Base-by-base conservation (phyloP, 768 basidiomycete genomes). In the Boletus tylopilopsis region DNA sequence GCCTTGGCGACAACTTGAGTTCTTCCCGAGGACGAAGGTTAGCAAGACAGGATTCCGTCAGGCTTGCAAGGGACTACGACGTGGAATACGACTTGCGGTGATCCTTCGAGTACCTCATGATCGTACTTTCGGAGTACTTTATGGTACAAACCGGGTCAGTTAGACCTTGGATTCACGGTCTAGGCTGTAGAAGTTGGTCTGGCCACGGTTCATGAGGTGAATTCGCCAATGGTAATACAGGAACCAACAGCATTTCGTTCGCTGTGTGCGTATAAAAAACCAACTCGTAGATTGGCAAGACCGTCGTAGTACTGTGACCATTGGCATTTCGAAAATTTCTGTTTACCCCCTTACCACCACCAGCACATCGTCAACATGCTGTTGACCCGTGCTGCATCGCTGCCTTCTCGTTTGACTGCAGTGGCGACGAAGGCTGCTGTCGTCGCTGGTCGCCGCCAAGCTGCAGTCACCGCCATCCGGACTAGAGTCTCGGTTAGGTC, bases 361-460 rank as follows among this genome's bases (percentile, higher is more conserved):
- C 33, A 42, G 24, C 46, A 44, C 39, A 18, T 37, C 34, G 25
- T 1, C 43, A 38, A 45, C 42, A 62, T 74, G 72, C 49, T 71
- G 57, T 62, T 66, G 36, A 55, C 53, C 45, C 68, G 68, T 49
- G 55, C 58, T 38, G 58, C 49, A 42, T 32, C 38, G 30, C 48
- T 63, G 15, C 48, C 59, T 27, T 58, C 57, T 42, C 58, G 67
- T 30, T 30, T 68, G 45, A 73, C 71, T 18, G n/a, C n/a, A n/a
- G 50, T 63, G 18, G 74, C 73, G 16, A 69, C 72, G 35, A 78
- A 76, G 49, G 76, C 76, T 37, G 64, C 76, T 22, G 62, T 77
- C 48, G 71, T 81, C 39, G 77, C 78, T 35, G 62, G 69, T 37
- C 55, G 62, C 18, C 64, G 67, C 42, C 77, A 76, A 48, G 71